A percentile compares a stretch with the other conserved stretches of the same genome.
Conservation (phyloP, 305 asterid genomes). For the Fraxinus paxiana region DNA sequence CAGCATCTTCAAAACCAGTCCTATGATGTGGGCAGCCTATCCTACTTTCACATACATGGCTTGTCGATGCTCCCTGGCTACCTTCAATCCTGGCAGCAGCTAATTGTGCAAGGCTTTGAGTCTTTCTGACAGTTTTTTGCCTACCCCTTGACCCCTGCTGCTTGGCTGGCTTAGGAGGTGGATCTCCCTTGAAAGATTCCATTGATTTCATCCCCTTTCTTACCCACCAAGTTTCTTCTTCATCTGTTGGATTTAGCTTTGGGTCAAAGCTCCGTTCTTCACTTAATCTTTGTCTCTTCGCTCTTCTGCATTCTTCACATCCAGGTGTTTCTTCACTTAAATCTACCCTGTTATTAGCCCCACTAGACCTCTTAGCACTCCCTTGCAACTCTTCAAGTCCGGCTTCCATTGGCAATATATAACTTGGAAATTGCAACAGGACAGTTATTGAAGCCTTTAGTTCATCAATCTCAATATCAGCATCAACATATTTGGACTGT, state of each 20-base stretch:
- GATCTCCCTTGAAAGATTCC: slow-evolving; percentile 69
- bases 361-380: slow-evolving; percentile 45
- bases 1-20: slow-evolving; percentile 52
- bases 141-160: slow-evolving; percentile 76
- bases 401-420: slow-evolving; percentile 37
- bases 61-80: slow-evolving; percentile 96
- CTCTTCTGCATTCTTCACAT: slow-evolving; percentile 92
- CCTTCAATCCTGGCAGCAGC: slow-evolving; percentile 96
- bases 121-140: slow-evolving; percentile 86
- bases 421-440: slow-evolving; percentile 60
- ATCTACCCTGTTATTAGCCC: slow-evolving; percentile 43
- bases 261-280: slow-evolving; percentile 59
- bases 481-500: slow-evolving; percentile 27
- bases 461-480: slow-evolving; percentile 59
- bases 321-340: slow-evolving; percentile 71
- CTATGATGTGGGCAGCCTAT: slow-evolving; percentile 76
- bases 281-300: slow-evolving; percentile 70
- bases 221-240: slow-evolving; percentile 89
- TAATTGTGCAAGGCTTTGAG: slow-evolving; percentile 89
- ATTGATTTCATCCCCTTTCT: slow-evolving; percentile 65
- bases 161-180: slow-evolving; percentile 85
- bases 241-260: slow-evolving; percentile 56
- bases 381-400: slow-evolving; percentile 58
- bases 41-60: slow-evolving; percentile 88
- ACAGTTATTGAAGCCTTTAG: slow-evolving; percentile 59